Conservation (phyloP, 495 filamentous ascomycete genomes). For the Trichoderma virens region DNA sequence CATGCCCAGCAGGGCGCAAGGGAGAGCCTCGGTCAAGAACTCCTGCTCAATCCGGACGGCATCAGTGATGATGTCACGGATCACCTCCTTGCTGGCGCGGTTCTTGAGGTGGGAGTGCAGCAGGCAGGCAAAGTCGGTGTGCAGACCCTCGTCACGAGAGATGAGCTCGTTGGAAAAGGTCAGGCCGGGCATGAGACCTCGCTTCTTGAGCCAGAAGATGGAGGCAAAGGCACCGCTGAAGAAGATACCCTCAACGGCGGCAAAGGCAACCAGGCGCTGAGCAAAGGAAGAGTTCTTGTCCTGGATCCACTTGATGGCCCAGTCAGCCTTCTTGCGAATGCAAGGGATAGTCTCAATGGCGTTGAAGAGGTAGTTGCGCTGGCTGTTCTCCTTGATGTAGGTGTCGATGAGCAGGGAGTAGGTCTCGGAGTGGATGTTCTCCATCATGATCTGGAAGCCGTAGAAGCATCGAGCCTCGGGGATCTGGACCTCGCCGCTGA, state of each 20-base stretch:
- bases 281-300: slow-evolving; percentile 91
- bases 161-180: slow-evolving; percentile 99
- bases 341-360: slow-evolving; percentile 97
- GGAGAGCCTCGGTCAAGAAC: slow-evolving; percentile 93
- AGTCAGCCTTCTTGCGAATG: slow-evolving; percentile 96
- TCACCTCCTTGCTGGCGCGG: slow-evolving; percentile 71
- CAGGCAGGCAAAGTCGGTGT: slow-evolving; percentile 97
- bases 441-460: slow-evolving; percentile 99
- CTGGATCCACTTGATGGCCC: slow-evolving; percentile 91
- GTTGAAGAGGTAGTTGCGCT: slow-evolving; percentile 92
- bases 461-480: slow-evolving; percentile 99
- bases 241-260: slow-evolving; percentile 98
- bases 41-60: slow-evolving; percentile 94
- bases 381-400: slow-evolving; percentile 97
- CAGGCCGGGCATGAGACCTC: slow-evolving; percentile 94
- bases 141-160: slow-evolving; percentile 97
- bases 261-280: slow-evolving; percentile 92
- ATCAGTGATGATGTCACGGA: slow-evolving; percentile 85
- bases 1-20: slow-evolving; percentile 90
- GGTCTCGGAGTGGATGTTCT: slow-evolving; percentile 99
- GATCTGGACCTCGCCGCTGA: slow-evolving; percentile 93
- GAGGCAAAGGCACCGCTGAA: slow-evolving; percentile 99
- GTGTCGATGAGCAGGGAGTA: slow-evolving; percentile 99
- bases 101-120: slow-evolving; percentile 92
- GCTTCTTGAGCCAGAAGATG: slow-evolving; percentile 99